Percentiles rank a stretch among this genome's conserved stretches.
Conservation (phyloP, 169 alveolate species). For the Ophryocystis elektroscirrha region DNA sequence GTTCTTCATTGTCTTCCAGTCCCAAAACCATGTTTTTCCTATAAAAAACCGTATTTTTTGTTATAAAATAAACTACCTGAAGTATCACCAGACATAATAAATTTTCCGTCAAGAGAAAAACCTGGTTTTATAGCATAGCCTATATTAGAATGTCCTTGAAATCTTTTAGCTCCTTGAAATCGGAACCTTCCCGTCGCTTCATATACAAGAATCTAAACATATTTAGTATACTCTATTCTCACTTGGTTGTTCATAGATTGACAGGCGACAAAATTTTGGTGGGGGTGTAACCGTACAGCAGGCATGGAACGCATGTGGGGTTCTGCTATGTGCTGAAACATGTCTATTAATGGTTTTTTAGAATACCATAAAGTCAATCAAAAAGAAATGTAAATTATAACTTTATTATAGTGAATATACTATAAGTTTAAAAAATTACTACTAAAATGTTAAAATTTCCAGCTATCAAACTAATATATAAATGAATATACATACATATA, state of each 20-base stretch:
- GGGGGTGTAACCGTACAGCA: conserved; percentile 55
- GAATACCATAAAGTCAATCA: too few relatives aligned
- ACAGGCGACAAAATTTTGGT: conserved; percentile 51
- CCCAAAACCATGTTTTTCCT: conserved; percentile 64
- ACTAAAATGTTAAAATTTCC: too few relatives aligned
- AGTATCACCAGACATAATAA: conserved; percentile 68
- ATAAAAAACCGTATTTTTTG: neutral
- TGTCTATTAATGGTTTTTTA: too few relatives aligned
- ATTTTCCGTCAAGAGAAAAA: conserved; percentile 71
- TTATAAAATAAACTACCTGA: conserved; percentile 22
- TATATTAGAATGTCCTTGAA: conserved; percentile 54
- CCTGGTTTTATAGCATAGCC: conserved; percentile 72
- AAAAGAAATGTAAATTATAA: too few relatives aligned
- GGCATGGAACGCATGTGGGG: conserved; percentile 72
- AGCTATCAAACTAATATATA: too few relatives aligned
- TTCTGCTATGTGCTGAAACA: conserved; percentile 57
- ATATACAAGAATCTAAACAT: conserved; percentile 44
- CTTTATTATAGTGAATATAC: too few relatives aligned
- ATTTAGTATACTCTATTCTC: neutral
- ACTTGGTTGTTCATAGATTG: conserved; percentile 60
- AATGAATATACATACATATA: too few relatives aligned
- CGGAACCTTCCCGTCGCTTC: conserved; percentile 49
- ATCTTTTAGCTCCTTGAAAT: conserved; percentile 41
- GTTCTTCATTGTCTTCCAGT: conserved; percentile 64
- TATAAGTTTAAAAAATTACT: too few relatives aligned